Base-by-base conservation (phyloP, 768 basidiomycete species). In the Suillus decipiens region DNA sequence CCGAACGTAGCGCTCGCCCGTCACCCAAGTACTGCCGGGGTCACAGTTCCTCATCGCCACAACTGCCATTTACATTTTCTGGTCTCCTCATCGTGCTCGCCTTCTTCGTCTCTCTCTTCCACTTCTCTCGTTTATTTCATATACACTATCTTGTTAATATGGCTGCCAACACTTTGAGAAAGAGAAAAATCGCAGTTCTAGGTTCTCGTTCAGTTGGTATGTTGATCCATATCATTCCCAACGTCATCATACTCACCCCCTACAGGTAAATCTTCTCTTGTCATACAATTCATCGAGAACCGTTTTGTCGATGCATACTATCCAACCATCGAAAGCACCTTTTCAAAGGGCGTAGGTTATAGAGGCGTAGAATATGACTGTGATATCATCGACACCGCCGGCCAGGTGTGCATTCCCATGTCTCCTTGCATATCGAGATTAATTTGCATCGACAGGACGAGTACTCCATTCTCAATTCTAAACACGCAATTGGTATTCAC, bases 321-420 rank as follows among this genome's bases (percentile, higher is more conserved):
- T 79, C 96, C 96, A 43, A 98, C 95, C 58, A 96, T 96, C 72
- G 96, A 98, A 77, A 87, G 83, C 68, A 93, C 90, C 14, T 91
- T 89, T 75, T 82, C 87, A 59, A 97, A 96, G 82, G 88, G 83
- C 64, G 87, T 99, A 71, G 85, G 83, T 63, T 90, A 92, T 80
- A 93, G 92, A 61, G 96, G 95, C 57, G 83, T 89, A 37, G 93
- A 96, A 71, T 99, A 95, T 71, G 90, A 95, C 64, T 96, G 95
- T 78, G 95, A 96, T 78, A 96, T 99, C 79, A 93, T 98, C 70
- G 96, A 99, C 76, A 96, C 95, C 66, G 96, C 96, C 58, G 96
- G 96, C 34, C 96, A 98, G 87, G 95, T 93, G 62, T 67, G 86
- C 45, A 7, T 60, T 47, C 47, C 42, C 48, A 10, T 61, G 41